phyloP scores from a whole-genome alignment of 2,329 filamentous ascomycete species.

The Penicillium frequentans region DNA sequence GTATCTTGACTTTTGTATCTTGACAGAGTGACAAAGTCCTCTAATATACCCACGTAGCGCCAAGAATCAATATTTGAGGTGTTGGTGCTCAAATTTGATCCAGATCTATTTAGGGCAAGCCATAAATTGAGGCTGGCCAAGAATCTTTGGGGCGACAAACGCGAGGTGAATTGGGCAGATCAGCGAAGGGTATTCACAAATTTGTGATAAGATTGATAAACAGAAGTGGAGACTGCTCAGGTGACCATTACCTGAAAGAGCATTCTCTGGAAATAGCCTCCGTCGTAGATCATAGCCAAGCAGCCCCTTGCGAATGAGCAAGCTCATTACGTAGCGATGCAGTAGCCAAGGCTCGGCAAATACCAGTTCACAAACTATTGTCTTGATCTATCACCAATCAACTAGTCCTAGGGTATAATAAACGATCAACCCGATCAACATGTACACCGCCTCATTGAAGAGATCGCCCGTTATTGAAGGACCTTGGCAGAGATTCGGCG shows the following conservation, averaged over 20 bases:
- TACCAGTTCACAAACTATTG: slow-evolving; percentile 1
- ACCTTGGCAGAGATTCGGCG: neutral
- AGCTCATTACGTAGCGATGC: neutral
- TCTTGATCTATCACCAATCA: neutral
- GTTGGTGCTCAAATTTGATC: neutral
- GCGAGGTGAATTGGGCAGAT: neutral
- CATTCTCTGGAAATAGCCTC: neutral
- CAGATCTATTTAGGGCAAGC: neutral
- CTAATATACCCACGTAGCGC: too few relatives aligned
- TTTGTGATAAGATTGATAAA: neutral
- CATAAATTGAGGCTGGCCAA: neutral
- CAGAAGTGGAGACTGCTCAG: neutral
- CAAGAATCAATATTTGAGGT: too few relatives aligned
- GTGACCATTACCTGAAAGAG: neutral
- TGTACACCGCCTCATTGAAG: neutral
- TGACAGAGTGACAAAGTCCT: too few relatives aligned
- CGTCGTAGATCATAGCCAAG: neutral
- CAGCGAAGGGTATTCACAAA: neutral
- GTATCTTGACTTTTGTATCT: too few relatives aligned
- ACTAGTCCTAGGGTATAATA: neutral
- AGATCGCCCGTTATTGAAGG: neutral
- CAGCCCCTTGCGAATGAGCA: neutral
- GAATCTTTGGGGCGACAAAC: neutral
- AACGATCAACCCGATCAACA: neutral
- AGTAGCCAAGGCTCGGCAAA: slow-evolving; percentile 6